Conservation (phyloP, 2,329 filamentous ascomycete genomes). For the Simplicillium aogashimaense region DNA sequence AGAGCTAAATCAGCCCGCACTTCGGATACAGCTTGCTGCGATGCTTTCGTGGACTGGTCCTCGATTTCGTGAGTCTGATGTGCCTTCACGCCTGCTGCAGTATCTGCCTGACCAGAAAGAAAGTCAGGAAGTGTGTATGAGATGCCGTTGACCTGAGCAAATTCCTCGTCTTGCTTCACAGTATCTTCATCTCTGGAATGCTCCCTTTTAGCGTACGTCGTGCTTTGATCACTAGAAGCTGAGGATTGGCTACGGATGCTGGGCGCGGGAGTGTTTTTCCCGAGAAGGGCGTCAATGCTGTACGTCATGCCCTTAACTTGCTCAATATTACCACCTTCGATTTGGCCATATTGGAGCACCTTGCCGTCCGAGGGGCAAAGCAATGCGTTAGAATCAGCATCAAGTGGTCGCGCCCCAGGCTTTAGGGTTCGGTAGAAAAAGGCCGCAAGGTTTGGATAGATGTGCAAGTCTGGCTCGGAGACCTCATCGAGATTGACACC, state of each 20-base stretch:
- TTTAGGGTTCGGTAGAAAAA: slow-evolving; percentile 97
- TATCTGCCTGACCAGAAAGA: slow-evolving; percentile 58
- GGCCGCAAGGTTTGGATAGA: slow-evolving; percentile 83
- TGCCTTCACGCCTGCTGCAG: slow-evolving; percentile 17
- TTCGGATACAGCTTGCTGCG: slow-evolving; percentile 65
- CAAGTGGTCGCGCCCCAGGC: slow-evolving; percentile 75
- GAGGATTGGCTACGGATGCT: slow-evolving; percentile 35
- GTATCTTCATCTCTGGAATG: slow-evolving; percentile 48
- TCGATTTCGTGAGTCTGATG: slow-evolving; percentile 36
- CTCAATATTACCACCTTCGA: slow-evolving; percentile 89
- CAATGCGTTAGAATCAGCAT: slow-evolving; percentile 69
- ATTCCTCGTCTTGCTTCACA: slow-evolving; percentile 78
- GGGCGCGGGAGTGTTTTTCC: slow-evolving; percentile 48
- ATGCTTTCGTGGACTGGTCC: slow-evolving; percentile 61
- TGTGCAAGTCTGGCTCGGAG: slow-evolving; percentile 76
- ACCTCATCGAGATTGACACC: slow-evolving; percentile 88
- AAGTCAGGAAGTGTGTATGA: slow-evolving; percentile 86
- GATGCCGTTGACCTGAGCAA: slow-evolving; percentile 89
- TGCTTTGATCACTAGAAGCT: slow-evolving; percentile 10
- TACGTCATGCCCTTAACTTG: slow-evolving; percentile 99
- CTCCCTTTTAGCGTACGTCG: slow-evolving; percentile 12
- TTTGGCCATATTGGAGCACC: slow-evolving; percentile 83
- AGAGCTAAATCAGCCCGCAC: slow-evolving; percentile 77
- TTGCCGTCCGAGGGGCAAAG: slow-evolving; percentile 85
- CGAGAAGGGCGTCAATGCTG: slow-evolving; percentile 84